phyloP scores from a whole-genome alignment of 768 basidiomycete species.

The Rhizopogon rudus region DNA sequence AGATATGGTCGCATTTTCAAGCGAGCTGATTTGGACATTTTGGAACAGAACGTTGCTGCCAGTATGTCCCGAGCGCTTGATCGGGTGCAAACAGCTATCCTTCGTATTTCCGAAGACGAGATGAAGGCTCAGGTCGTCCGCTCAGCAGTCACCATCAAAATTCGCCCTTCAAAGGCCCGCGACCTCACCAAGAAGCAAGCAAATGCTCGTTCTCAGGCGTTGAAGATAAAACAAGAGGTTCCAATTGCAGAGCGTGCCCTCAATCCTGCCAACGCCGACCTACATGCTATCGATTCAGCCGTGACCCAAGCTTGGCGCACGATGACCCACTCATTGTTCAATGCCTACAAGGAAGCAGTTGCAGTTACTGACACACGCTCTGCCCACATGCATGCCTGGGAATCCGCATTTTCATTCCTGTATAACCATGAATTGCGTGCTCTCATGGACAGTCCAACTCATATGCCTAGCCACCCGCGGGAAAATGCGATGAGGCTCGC shows the following conservation, averaged over 20 bases:
- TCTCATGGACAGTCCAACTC: slow-evolving; percentile 24
- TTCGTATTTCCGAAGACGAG: slow-evolving; percentile 18
- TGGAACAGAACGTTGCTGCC: slow-evolving; percentile 57
- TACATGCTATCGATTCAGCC: slow-evolving; percentile 26
- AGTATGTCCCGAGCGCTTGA: slow-evolving; percentile 44
- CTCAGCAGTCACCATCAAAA: slow-evolving; percentile 11
- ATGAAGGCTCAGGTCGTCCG: slow-evolving; percentile 12
- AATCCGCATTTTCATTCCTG: slow-evolving; percentile 51
- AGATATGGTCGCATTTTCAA: slow-evolving; percentile 57
- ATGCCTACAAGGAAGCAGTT: slow-evolving; percentile 35
- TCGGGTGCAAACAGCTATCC: slow-evolving; percentile 23
- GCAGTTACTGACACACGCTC: slow-evolving; percentile 43
- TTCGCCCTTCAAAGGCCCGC: slow-evolving; percentile 6
- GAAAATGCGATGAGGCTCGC: slow-evolving; percentile 50
- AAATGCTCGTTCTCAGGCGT: slow-evolving; percentile 7
- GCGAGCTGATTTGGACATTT: slow-evolving; percentile 56
- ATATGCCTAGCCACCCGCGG: slow-evolving; percentile 36
- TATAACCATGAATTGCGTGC: slow-evolving; percentile 42
- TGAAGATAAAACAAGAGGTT: slow-evolving; percentile 11
- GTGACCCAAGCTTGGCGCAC: slow-evolving; percentile 36
- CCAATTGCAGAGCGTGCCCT: slow-evolving; percentile 27
- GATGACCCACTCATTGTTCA: slow-evolving; percentile 29
- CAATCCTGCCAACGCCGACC: slow-evolving; percentile 12
- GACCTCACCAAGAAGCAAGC: slow-evolving; percentile 2
- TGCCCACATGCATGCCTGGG: slow-evolving; percentile 56